A percentile compares a stretch with the other conserved stretches of the same genome.
Conservation (phyloP, 2,329 filamentous ascomycete genomes). For the Trichophyton verrucosum region DNA sequence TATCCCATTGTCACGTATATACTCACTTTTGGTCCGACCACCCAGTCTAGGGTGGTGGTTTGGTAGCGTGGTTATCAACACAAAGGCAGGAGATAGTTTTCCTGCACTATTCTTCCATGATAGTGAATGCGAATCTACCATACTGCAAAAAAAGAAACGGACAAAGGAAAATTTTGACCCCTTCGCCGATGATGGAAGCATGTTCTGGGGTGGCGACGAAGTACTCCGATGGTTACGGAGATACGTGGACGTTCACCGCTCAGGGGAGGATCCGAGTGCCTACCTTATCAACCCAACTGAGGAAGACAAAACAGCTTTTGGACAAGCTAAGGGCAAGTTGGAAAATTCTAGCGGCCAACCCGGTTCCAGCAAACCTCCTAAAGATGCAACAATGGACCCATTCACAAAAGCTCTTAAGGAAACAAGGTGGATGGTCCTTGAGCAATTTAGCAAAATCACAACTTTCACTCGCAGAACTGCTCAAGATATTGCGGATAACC, state of each 20-base stretch:
- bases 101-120: constrained; percentile 97
- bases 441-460: constrained; percentile 93
- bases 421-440: constrained; percentile 88
- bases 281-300: constrained; percentile 79
- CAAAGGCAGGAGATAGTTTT: constrained; percentile 78
- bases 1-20: constrained; percentile 78
- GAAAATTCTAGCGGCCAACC: constrained; percentile 14
- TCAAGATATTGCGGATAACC: constrained; percentile 83
- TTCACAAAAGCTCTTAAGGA: constrained; percentile 90
- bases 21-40: constrained; percentile 77
- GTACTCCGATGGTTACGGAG: constrained; percentile 78
- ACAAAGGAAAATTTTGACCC: constrained; percentile 79
- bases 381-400: constrained; percentile 75
- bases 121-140: constrained; percentile 89
- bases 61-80: constrained; percentile 88
- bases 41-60: constrained; percentile 98
- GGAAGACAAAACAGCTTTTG: constrained; percentile 75
- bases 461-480: constrained; percentile 88
- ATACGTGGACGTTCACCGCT: constrained; percentile 73
- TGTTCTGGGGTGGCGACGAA: constrained; percentile 98
- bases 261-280: constrained; percentile 73
- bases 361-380: constrained; percentile 18
- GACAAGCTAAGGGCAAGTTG: constrained; percentile 35
- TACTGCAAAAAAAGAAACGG: constrained; percentile 79
- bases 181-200: constrained; percentile 62